These are phyloP conservation scores for Verticillium isaacii DNA, from an alignment of 2,329 filamentous ascomycete species.

Conservation along the genomic window DNA sequence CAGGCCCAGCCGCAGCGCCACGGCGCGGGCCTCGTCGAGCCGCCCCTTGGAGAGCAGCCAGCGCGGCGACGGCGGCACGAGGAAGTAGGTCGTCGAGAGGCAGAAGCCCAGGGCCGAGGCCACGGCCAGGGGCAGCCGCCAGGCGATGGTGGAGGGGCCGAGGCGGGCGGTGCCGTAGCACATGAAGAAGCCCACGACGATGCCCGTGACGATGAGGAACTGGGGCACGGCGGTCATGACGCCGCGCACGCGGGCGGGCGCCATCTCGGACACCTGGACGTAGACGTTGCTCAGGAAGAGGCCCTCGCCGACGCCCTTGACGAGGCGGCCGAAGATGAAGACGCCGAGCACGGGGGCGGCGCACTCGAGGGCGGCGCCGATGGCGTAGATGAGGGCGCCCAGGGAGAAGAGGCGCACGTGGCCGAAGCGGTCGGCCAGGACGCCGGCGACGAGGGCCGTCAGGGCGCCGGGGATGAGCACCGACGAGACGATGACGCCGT, in stretches of 20 bases:
- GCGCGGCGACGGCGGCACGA: slow-evolving; percentile 50
- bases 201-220: slow-evolving; percentile 42
- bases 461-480: slow-evolving; percentile 56
- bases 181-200: slow-evolving; percentile 53
- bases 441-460: slow-evolving; percentile 53
- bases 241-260: slow-evolving; percentile 44
- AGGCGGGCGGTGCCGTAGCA: slow-evolving; percentile 50
- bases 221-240: slow-evolving; percentile 48
- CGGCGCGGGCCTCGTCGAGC: slow-evolving; percentile 35
- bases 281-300: slow-evolving; percentile 51
- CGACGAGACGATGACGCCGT: slow-evolving; percentile 55
- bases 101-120: slow-evolving; percentile 33
- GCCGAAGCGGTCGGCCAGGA: slow-evolving; percentile 49
- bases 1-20: slow-evolving; percentile 38
- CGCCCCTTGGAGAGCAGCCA: slow-evolving; percentile 49
- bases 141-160: slow-evolving; percentile 38
- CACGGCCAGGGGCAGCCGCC: slow-evolving; percentile 48
- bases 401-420: slow-evolving; percentile 46
- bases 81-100: slow-evolving; percentile 22
- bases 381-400: slow-evolving; percentile 41
- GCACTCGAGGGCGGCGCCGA: slow-evolving; percentile 49
- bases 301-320: slow-evolving; percentile 57
- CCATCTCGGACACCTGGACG: slow-evolving; percentile 59
- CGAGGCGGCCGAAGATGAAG: slow-evolving; percentile 48
- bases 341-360: slow-evolving; percentile 39